Evolutionary conservation across 257 asterid species (phyloP).

Genomic region (Fraxinus quadrangulata): DNA sequence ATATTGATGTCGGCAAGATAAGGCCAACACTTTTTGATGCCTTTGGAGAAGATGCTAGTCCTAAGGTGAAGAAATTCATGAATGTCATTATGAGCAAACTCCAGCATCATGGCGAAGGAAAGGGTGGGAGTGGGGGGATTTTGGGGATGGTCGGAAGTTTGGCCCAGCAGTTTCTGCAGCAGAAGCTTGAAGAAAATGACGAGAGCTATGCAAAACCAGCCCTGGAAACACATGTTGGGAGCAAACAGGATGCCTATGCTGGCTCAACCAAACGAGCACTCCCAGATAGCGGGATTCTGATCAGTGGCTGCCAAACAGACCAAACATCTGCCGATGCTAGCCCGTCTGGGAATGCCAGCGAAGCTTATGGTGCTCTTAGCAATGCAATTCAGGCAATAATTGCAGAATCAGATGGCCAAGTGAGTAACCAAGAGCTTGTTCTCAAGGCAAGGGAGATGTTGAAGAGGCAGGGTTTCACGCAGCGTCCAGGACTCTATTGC

Average conservation of each 20-base stretch:
- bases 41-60: conserved; percentile 92
- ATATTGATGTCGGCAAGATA: conserved; percentile 86
- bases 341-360: conserved; percentile 61
- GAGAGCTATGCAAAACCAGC: conserved; percentile 78
- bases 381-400: conserved; percentile 83
- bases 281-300: conserved; percentile 71
- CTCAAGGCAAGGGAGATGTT: conserved; percentile 62
- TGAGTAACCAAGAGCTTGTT: conserved; percentile 75
- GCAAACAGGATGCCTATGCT: conserved; percentile 74
- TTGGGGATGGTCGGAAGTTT: conserved; percentile 77
- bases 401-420: conserved; percentile 60
- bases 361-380: conserved; percentile 88
- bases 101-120: conserved; percentile 39
- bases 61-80: conserved; percentile 96
- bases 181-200: conserved; percentile 77
- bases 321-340: conserved; percentile 89
- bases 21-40: conserved; percentile 88
- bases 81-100: conserved; percentile 72
- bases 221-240: conserved; percentile 59
- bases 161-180: conserved; percentile 79
- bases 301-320: conserved; percentile 88
- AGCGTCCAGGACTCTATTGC: conserved; percentile 90
- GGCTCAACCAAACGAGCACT: conserved; percentile 57
- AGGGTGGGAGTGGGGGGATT: conserved; percentile 50
- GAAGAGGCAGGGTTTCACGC: conserved; percentile 83